Percentiles rank a stretch among this genome's conserved stretches.
These are phyloP conservation scores for Croton laevigatus DNA, from an alignment of 441 rosid genomes.

Conservation along the genomic window DNA sequence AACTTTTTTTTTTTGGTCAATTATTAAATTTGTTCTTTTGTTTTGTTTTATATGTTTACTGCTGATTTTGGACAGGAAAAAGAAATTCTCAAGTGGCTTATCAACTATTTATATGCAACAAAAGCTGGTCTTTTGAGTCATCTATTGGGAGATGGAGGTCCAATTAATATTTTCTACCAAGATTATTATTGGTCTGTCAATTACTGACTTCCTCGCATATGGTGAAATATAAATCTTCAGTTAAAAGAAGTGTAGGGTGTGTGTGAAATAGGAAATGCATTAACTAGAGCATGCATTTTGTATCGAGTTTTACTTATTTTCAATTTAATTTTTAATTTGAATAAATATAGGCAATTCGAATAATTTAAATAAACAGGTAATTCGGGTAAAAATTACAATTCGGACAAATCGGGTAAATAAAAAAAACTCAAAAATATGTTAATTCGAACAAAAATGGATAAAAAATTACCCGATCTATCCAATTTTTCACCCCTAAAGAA, in stretches of 20 bases:
- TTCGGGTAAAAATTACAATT: no score
- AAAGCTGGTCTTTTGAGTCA: conserved; percentile 74
- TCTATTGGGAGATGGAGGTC: conserved; percentile 67
- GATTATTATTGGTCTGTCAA: conserved; percentile 76
- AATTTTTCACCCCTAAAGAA: no score
- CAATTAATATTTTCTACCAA: conserved; percentile 57
- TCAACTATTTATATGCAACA: conserved; percentile 66
- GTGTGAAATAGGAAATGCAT: background rate
- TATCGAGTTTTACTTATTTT: no score
- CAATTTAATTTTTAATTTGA: no score
- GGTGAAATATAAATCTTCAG: background rate
- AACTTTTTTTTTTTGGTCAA: background rate
- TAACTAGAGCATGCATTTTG: conserved; percentile 1
- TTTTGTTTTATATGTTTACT: conserved; percentile 45
- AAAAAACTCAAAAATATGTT: no score
- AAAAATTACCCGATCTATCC: no score
- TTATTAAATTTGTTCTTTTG: no score
- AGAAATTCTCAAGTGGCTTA: conserved; percentile 63
- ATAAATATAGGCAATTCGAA: no score
- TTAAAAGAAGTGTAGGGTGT: background rate
- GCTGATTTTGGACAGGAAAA: conserved; percentile 70
- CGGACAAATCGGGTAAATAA: no score
- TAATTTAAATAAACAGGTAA: no score
- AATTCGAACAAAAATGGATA: no score
- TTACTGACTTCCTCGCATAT: conserved; percentile 18